Percentiles rank a stretch among this genome's conserved stretches.
Evolutionary conservation across 169 alveolate genomes (phyloP).

Genomic region (Babesia sp.): DNA sequence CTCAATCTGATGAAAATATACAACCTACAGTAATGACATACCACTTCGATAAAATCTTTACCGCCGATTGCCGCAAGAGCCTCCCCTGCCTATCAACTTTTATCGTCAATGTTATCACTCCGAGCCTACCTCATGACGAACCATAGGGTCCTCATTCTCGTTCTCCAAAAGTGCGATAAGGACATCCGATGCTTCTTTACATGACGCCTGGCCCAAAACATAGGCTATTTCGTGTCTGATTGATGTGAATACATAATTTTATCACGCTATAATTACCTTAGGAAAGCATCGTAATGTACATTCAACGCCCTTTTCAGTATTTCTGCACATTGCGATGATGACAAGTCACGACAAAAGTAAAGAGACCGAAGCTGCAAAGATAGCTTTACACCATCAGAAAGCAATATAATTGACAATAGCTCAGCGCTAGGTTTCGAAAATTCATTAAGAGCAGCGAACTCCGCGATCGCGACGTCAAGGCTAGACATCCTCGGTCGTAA

Average conservation of each 20-base stretch:
- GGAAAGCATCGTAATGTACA: slow-evolving; percentile 55
- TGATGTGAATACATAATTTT: slow-evolving; percentile 4
- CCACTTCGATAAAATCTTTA: slow-evolving; percentile 71
- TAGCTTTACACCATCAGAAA: slow-evolving; percentile 30
- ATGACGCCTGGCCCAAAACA: slow-evolving; percentile 87
- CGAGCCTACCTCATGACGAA: slow-evolving; percentile 86
- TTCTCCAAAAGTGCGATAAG: slow-evolving; percentile 77
- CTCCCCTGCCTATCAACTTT: slow-evolving; percentile 68
- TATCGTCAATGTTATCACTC: neutral
- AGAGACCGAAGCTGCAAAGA: slow-evolving; percentile 58
- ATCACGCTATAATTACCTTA: slow-evolving; percentile 51
- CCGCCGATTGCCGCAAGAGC: slow-evolving; percentile 81
- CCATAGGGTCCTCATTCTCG: slow-evolving; percentile 82
- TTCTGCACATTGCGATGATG: slow-evolving; percentile 32
- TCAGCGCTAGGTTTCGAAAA: slow-evolving; percentile 56
- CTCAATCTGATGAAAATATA: slow-evolving; percentile 33
- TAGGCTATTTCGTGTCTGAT: slow-evolving; percentile 88
- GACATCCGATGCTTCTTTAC: slow-evolving; percentile 67
- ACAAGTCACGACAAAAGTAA: slow-evolving; percentile 63
- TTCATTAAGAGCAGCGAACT: slow-evolving; percentile 41
- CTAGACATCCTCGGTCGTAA: neutral
- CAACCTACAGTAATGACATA: slow-evolving; percentile 23
- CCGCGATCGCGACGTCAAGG: slow-evolving; percentile 20
- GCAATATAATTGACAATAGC: slow-evolving; percentile 16
- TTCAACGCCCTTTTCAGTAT: slow-evolving; percentile 40